phyloP scores from a whole-genome alignment of 495 filamentous ascomycete genomes.

The Delitschia confertaspora region DNA sequence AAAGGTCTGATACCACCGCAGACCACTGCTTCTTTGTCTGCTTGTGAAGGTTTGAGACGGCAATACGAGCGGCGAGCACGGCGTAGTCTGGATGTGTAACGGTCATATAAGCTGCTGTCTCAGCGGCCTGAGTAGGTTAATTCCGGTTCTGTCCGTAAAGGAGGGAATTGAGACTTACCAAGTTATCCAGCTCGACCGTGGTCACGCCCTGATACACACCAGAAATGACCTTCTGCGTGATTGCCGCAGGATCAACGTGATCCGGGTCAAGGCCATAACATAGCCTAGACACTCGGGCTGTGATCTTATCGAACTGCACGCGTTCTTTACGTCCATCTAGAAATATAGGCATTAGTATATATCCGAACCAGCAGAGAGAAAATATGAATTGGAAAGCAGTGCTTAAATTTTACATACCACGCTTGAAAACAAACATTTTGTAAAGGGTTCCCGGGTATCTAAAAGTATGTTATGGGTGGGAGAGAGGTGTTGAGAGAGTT shows the following conservation, averaged over 20 bases:
- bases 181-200: constrained; percentile 88
- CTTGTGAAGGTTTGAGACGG: constrained; percentile 98
- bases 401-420: constrained; percentile 48
- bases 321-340: constrained; percentile 98
- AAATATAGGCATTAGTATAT: constrained; percentile 6
- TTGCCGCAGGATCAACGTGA: constrained; percentile 94
- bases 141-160: constrained; percentile 5
- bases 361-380: constrained; percentile 1
- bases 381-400: constrained; percentile 29
- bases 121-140: constrained; percentile 61
- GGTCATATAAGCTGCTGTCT: constrained; percentile 99
- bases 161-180: constrained; percentile 51
- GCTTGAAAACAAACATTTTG: constrained; percentile 63
- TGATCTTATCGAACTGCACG: constrained; percentile 99
- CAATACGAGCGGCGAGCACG: constrained; percentile 95
- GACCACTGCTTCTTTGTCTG: constrained; percentile 99
- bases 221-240: constrained; percentile 98
- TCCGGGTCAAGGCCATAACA: constrained; percentile 96
- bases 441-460: constrained; percentile 10
- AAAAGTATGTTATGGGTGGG: constrained; percentile 8
- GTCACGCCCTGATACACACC: constrained; percentile 98
- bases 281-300: constrained; percentile 88
- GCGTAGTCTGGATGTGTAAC: constrained; percentile 98
- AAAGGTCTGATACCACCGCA: constrained; percentile 82
- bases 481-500: constrained; percentile 4